Evolutionary conservation across 2,329 filamentous ascomycete genomes (phyloP), one percentile per base, ranked within the genome.

Genomic region (Sphaerulina musiva): DNA sequence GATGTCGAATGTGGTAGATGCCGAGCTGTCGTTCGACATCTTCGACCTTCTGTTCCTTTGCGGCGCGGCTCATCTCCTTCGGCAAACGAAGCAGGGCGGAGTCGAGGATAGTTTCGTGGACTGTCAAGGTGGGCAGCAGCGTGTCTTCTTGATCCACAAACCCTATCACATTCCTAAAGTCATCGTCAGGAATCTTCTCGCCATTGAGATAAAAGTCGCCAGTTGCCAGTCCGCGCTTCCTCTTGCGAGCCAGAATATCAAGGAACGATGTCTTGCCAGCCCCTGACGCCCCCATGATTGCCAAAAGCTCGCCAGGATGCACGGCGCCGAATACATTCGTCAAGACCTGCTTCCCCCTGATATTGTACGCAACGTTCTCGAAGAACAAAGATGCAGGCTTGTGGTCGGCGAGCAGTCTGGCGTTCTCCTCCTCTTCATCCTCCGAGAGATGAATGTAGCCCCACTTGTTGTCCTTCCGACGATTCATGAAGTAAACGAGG

Each of bases 131-230:
- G 0, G 93, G 86, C 42, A 98, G 78, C 84, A 98, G 92, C 4
- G 92, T 95, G 68, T 98, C 93, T 68, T 98, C 93, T 73, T 98
- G 93, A 64, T 98, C 93, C 40, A 98, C 93, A 64, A 97, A 98
- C 20, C 95, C 93, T 60, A 96, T 86, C 48, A 97, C 89, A 58
- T 83, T 91, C 68, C 87, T 89, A 74, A 93, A 98, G 59, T 96
- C 89, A 31, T 81, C 72, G 68, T 96, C 89, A 32, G 77, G 78
- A 38, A 97, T 84, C 69, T 88, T 92, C 70, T 97, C 89, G 34
- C 93, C 95, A 62, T 97, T 97, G 66, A 98, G 84, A 65, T 86
- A 93, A 65, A 96, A 95, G 56, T 92, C 82, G 17, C 95, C 95
- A 7, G 79, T 75, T 0, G 87, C 81, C 2, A 78, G 71, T 39